Percentiles rank a stretch among this genome's conserved stretches.
These are phyloP conservation scores for Umbelopsis sp. DNA, from an alignment of 192 early-diverging fungal species.

Conservation along the genomic window DNA sequence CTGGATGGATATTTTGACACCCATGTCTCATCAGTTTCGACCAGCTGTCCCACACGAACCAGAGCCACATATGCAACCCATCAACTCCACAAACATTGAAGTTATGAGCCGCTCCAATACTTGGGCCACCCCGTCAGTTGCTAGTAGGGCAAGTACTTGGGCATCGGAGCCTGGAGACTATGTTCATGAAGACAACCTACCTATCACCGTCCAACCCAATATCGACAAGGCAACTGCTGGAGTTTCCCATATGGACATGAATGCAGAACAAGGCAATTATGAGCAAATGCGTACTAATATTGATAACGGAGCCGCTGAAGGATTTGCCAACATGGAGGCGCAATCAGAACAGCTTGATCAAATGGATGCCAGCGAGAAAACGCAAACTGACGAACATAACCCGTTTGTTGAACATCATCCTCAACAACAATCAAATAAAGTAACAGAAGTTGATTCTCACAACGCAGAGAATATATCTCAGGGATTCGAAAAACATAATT, in stretches of 20 bases:
- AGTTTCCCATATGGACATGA: neutral
- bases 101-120: neutral
- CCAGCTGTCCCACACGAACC: neutral
- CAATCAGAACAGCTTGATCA: neutral
- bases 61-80: neutral
- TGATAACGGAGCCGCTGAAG: neutral
- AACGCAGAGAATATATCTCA: neutral
- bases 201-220: neutral
- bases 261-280: too few relatives aligned
- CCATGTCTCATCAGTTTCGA: neutral
- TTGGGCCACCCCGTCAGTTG: neutral
- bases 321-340: neutral
- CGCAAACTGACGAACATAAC: neutral
- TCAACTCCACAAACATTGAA: neutral
- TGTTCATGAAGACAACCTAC: neutral
- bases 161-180: neutral
- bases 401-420: neutral
- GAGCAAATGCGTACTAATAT: too few relatives aligned
- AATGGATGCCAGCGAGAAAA: neutral
- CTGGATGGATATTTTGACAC: conserved; percentile 7
- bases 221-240: neutral
- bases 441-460: neutral
- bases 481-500: neutral
- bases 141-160: neutral
- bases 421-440: neutral